Percentiles rank a stretch among this genome's conserved stretches.
phyloP scores from a whole-genome alignment of 2,329 filamentous ascomycete species.

The Stagonosporopsis chrysanthemi region DNA sequence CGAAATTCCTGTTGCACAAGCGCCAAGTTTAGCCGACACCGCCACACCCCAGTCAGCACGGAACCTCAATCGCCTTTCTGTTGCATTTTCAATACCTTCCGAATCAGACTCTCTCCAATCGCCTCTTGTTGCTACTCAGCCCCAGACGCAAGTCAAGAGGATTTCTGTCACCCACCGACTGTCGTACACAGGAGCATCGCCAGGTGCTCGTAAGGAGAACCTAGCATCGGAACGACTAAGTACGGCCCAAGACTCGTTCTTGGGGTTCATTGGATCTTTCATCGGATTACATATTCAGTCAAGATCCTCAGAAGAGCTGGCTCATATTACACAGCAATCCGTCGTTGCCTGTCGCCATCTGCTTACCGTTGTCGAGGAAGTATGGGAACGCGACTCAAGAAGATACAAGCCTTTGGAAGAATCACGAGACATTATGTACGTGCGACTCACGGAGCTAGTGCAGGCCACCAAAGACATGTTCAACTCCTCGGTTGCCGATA shows the following conservation, averaged over 20 bases:
- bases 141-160: conserved; percentile 52
- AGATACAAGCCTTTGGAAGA: conserved; percentile 71
- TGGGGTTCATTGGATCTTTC: conserved; percentile 91
- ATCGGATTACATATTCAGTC: conserved; percentile 93
- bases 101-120: conserved; percentile 45
- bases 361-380: conserved; percentile 79
- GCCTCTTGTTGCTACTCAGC: conserved; percentile 34
- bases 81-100: conserved; percentile 50
- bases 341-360: conserved; percentile 82
- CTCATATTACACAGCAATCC: conserved; percentile 82
- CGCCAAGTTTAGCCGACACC: conserved; percentile 36
- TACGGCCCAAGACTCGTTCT: conserved; percentile 82
- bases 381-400: conserved; percentile 78
- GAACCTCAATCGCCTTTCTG: conserved; percentile 41
- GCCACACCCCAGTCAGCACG: conserved; percentile 41
- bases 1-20: conserved; percentile 44
- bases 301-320: conserved; percentile 84
- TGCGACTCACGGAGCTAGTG: conserved; percentile 80
- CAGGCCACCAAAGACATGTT: conserved; percentile 82
- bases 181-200: conserved; percentile 74
- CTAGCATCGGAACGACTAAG: conserved; percentile 85
- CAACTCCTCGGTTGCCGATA: conserved; percentile 69
- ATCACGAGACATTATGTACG: conserved; percentile 78
- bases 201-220: conserved; percentile 69
- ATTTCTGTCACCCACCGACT: conserved; percentile 73